Evolutionary conservation across 2,329 filamentous ascomycete species (phyloP).

Genomic region (Nemania bipapillata): DNA sequence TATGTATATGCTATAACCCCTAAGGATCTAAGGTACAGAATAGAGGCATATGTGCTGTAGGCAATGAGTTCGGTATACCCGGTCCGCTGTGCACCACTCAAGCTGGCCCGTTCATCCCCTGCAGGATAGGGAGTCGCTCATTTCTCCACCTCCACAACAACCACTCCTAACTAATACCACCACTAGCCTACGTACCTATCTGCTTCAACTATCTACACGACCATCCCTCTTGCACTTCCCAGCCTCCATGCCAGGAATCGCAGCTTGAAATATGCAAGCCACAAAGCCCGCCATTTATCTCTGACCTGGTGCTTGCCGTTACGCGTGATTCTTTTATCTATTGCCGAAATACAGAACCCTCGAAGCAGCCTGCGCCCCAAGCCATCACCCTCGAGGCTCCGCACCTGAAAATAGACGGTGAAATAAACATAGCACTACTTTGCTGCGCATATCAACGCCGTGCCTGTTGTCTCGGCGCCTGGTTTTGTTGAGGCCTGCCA

Average conservation of each 20-base stretch:
- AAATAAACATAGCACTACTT: conserved; percentile 40
- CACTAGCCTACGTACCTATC: conserved; percentile 4
- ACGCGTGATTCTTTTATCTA: conserved; percentile 15
- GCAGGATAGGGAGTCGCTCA: conserved; percentile 37
- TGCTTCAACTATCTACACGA: neutral
- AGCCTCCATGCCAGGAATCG: conserved; percentile 29
- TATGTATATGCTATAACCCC: neutral
- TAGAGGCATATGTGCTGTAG: neutral
- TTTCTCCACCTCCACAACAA: conserved; percentile 49
- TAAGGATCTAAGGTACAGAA: neutral
- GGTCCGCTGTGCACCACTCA: conserved; percentile 3
- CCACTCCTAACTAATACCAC: conserved; percentile 39
- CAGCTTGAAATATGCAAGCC: conserved; percentile 32
- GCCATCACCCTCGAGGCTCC: conserved; percentile 42
- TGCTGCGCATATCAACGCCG: conserved; percentile 29
- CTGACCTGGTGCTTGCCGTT: conserved; percentile 18
- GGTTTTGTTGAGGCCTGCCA: conserved; percentile 15
- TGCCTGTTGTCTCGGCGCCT: conserved; percentile 23
- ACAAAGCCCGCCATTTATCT: conserved; percentile 24
- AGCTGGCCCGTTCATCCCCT: conserved; percentile 28
- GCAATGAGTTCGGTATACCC: neutral
- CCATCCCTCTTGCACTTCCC: conserved; percentile 29
- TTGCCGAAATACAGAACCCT: conserved; percentile 25
- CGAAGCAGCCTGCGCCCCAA: conserved; percentile 35
- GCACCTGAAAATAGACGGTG: conserved; percentile 47